Evolutionary conservation across 2,329 filamentous ascomycete genomes (phyloP).

Genomic region (Talaromyces atroroseus): DNA sequence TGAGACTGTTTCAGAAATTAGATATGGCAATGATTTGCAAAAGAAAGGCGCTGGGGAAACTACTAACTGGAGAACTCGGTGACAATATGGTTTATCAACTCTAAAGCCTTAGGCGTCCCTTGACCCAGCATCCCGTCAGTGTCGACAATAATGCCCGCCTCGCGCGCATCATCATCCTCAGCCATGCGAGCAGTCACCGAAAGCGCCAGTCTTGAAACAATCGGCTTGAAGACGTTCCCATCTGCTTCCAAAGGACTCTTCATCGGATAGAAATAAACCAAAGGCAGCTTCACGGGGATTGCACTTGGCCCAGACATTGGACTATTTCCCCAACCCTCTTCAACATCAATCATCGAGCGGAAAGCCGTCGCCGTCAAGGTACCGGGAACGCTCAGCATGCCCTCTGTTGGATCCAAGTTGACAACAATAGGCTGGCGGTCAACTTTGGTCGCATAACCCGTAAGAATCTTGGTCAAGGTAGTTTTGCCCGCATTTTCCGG

Average conservation of each 20-base stretch:
- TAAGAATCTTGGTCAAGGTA: slow-evolving; percentile 68
- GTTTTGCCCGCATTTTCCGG: slow-evolving; percentile 78
- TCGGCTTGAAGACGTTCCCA: slow-evolving; percentile 63
- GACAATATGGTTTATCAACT: slow-evolving; percentile 74
- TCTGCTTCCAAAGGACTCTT: slow-evolving; percentile 65
- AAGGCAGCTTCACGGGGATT: slow-evolving; percentile 82
- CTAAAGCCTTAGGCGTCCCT: slow-evolving; percentile 60
- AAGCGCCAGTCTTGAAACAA: slow-evolving; percentile 71
- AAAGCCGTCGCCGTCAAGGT: slow-evolving; percentile 83
- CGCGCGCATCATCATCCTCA: slow-evolving; percentile 66
- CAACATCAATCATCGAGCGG: slow-evolving; percentile 79
- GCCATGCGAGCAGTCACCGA: slow-evolving; percentile 71
- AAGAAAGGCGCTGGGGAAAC: slow-evolving; percentile 10
- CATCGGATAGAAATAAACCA: slow-evolving; percentile 84
- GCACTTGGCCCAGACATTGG: slow-evolving; percentile 85
- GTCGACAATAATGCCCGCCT: slow-evolving; percentile 79
- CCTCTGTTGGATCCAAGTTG: slow-evolving; percentile 78
- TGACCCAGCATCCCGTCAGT: slow-evolving; percentile 65
- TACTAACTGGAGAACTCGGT: slow-evolving; percentile 57
- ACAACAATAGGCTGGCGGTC: slow-evolving; percentile 73
- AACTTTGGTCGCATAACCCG: slow-evolving; percentile 70
- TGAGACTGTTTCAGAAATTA: slow-evolving; percentile 52
- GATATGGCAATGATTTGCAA: not conserved
- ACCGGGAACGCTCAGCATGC: slow-evolving; percentile 70
- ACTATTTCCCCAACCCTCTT: slow-evolving; percentile 82